Percentiles rank a stretch among this genome's conserved stretches.
phyloP scores from a whole-genome alignment of 2,329 filamentous ascomycete species.

The Emergomyces orientalis region DNA sequence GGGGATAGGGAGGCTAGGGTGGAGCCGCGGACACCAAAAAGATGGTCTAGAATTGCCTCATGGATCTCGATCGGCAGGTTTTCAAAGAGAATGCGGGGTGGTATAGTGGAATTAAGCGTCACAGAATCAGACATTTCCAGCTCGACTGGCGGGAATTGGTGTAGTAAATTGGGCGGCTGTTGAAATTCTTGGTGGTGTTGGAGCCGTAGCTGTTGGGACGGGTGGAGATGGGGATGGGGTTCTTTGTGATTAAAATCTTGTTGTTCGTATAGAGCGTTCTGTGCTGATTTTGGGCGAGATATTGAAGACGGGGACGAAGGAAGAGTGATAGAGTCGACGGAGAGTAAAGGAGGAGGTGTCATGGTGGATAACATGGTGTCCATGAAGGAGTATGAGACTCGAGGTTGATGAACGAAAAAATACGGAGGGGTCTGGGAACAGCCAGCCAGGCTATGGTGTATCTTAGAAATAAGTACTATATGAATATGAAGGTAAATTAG shows the following conservation, averaged over 20 bases:
- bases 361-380: not conserved
- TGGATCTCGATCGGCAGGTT: slow-evolving; percentile 61
- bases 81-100: slow-evolving; percentile 16
- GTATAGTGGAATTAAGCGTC: not conserved
- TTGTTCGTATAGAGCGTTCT: not conserved
- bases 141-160: not conserved
- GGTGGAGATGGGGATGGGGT: not conserved
- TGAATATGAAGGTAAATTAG: not conserved
- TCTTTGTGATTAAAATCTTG: not conserved
- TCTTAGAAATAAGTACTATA: not conserved
- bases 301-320: not conserved
- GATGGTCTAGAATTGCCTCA: slow-evolving; percentile 60
- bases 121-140: slow-evolving; percentile 3
- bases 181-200: not conserved
- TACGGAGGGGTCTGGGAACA: not conserved
- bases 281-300: slow-evolving; percentile 1
- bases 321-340: not conserved
- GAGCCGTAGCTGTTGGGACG: not conserved
- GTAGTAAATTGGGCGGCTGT: not conserved
- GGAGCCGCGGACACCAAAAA: slow-evolving; percentile 60
- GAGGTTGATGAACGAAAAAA: not conserved
- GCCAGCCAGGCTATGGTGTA: not conserved
- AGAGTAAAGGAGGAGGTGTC: slow-evolving; percentile 1
- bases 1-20: slow-evolving; percentile 49
- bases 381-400: not conserved